phyloP scores from a whole-genome alignment of 169 alveolate species.

The Cryptosporidium sp. region DNA sequence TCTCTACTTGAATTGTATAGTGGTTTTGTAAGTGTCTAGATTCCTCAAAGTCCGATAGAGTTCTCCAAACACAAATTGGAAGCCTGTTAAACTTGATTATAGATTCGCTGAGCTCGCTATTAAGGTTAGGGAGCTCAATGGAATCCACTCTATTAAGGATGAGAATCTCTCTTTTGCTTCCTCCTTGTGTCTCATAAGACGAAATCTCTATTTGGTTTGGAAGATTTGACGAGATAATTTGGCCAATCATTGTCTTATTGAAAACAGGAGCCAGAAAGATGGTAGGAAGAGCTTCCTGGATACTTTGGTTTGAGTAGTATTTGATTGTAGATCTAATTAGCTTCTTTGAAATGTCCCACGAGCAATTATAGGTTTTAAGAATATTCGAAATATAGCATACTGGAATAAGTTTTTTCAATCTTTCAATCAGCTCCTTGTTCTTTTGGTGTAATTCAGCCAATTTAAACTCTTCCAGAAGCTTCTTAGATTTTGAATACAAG shows the following conservation, averaged over 20 bases:
- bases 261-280: slow-evolving; percentile 35
- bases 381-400: slow-evolving; percentile 27
- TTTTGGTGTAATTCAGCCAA: neutral
- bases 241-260: slow-evolving; percentile 31
- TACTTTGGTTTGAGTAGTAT: slow-evolving; percentile 28
- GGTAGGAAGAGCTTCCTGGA: slow-evolving; percentile 3
- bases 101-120: slow-evolving; percentile 1
- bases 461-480: neutral
- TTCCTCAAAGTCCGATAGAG: slow-evolving; percentile 1
- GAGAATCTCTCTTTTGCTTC: neutral
- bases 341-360: slow-evolving; percentile 64
- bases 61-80: slow-evolving; percentile 37
- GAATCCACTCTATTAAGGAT: slow-evolving; percentile 9
- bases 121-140: slow-evolving; percentile 11
- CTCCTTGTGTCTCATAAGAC: neutral
- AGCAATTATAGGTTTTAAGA: neutral
- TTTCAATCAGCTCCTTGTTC: neutral
- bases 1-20: slow-evolving; percentile 46
- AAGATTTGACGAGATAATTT: neutral
- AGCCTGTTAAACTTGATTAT: slow-evolving; percentile 1
- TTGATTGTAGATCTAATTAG: slow-evolving; percentile 25
- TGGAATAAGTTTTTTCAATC: slow-evolving; percentile 33
- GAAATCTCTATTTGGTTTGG: slow-evolving; percentile 61
- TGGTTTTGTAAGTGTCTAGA: slow-evolving; percentile 2
- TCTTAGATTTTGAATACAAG: slow-evolving; percentile 9